These are phyloP conservation scores for Cercospora zeae-maydis DNA, from an alignment of 2,329 filamentous ascomycete genomes.

Conservation along the genomic window DNA sequence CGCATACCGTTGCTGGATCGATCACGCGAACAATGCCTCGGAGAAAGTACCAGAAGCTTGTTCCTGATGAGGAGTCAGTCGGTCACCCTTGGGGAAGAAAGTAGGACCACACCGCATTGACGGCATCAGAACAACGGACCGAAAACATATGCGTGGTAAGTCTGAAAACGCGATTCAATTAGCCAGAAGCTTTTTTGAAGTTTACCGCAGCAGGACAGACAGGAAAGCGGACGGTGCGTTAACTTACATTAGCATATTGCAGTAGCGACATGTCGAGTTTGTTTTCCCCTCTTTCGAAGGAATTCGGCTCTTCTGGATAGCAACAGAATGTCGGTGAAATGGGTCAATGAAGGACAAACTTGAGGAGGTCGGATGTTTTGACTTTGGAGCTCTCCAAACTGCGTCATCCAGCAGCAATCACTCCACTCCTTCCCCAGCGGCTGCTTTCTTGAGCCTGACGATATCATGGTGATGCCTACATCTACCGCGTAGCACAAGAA, in stretches of 20 bases:
- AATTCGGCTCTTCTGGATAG: not conserved
- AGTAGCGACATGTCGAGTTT: not conserved
- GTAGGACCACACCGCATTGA: not conserved
- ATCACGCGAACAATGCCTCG: constrained; percentile 34
- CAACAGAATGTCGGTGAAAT: not conserved
- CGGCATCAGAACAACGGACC: constrained; percentile 12
- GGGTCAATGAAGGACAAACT: not conserved
- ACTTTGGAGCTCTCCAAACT: not conserved
- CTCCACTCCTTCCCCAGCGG: not conserved
- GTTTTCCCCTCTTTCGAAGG: not conserved
- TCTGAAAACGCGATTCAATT: constrained; percentile 17
- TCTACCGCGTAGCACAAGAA: not conserved
- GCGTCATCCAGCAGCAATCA: not conserved
- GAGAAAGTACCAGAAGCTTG: constrained; percentile 38
- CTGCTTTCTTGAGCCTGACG: not conserved
- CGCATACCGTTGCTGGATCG: constrained; percentile 34
- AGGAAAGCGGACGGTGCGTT: not conserved
- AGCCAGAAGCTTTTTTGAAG: not conserved
- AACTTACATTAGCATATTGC: not conserved
- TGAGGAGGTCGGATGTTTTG: not conserved
- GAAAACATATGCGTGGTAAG: constrained; percentile 32
- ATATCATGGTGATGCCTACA: constrained; percentile 1
- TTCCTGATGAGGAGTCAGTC: constrained; percentile 23
- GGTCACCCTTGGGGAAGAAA: not conserved
- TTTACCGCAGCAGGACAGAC: not conserved